These are phyloP conservation scores for Yamadazyma spencermartinsiae DNA, from an alignment of 1,139 yeast genomes.

Conservation along the genomic window DNA sequence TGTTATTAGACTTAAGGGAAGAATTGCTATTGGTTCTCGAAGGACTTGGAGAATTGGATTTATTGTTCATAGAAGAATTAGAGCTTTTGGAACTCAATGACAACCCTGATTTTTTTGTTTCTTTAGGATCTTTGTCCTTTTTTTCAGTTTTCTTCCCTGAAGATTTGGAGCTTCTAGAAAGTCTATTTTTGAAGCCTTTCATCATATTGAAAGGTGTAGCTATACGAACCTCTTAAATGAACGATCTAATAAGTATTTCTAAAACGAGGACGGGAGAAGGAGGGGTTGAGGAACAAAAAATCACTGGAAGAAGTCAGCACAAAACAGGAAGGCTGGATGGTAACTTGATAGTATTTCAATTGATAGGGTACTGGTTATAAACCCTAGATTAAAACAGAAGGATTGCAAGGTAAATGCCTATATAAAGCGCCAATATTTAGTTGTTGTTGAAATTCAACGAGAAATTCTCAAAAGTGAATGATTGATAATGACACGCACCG, in stretches of 20 bases:
- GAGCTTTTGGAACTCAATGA: constrained; percentile 11
- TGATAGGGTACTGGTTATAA: neutral
- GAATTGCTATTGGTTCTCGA: constrained; percentile 35
- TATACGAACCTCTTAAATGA: neutral
- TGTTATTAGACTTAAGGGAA: constrained; percentile 26
- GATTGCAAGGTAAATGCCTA: neutral
- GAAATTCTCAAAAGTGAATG: constrained; percentile 4
- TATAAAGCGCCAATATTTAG: neutral
- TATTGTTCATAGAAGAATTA: constrained; percentile 16
- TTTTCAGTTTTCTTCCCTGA: constrained; percentile 35
- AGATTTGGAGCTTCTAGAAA: constrained; percentile 43
- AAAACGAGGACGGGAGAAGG: no score
- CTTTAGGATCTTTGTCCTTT: constrained; percentile 24
- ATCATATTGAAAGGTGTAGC: constrained; percentile 32
- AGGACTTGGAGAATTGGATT: constrained; percentile 31
- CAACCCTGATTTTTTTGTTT: constrained; percentile 15
- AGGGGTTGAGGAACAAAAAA: neutral
- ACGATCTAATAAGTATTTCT: neutral
- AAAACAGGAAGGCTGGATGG: no score
- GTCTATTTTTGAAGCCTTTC: constrained; percentile 53
- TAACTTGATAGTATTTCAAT: neutral
- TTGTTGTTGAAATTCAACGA: constrained; percentile 3
- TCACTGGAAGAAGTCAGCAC: no score
- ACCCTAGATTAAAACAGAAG: neutral
- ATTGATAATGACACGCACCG: constrained; percentile 1